Base-by-base conservation (phyloP, 2,329 filamentous ascomycete genomes). In the Ilyonectria robusta region DNA sequence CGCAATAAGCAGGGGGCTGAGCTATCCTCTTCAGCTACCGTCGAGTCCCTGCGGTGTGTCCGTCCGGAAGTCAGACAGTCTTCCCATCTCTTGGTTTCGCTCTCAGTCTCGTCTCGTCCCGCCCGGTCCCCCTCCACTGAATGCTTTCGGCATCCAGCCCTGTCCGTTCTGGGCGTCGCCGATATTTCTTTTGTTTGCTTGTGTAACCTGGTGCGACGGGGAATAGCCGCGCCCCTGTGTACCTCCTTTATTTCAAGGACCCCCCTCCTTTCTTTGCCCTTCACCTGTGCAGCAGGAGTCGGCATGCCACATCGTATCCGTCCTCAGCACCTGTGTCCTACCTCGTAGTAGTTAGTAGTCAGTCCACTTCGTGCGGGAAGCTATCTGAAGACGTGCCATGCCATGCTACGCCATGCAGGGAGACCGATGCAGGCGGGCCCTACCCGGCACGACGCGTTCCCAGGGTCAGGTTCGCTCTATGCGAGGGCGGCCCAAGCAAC, bases 321-420 rank as follows among this genome's bases (percentile, higher is more conserved):
- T 29, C 37, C 17, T 33, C 23, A 8, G 7, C 35, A 42, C 10
- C 21, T 17, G n/a, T 51, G 48, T 19, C 19, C 48, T 10, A 29
- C n/a, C 17, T 44, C 21, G 9, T 26, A 44, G n/a, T 42, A n/a
- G 10, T 19, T 40, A 6, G 35, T 15, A 31, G 42, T 60, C 56
- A 33, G 29, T 31, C 53, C 53, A 60, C 44, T 13, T 8, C 37
- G 21, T 35, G 47, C 37, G 10, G 3, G 47, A 50, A 50, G 47
- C 47, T 17, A n/a, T 50, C 47, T 29, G 23, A 26, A 29, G 47
- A 31, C 54, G 51, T 60, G 31, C 64, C 46, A 71, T 65, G 63
- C 62, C 51, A 64, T 62, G 51, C 66, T 67, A 48, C 64, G 57
- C 65, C 59, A 70, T 73, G 70, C 62, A 76, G 54, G 73, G 73